phyloP scores from a whole-genome alignment of 768 basidiomycete genomes.

The Postia placenta region DNA sequence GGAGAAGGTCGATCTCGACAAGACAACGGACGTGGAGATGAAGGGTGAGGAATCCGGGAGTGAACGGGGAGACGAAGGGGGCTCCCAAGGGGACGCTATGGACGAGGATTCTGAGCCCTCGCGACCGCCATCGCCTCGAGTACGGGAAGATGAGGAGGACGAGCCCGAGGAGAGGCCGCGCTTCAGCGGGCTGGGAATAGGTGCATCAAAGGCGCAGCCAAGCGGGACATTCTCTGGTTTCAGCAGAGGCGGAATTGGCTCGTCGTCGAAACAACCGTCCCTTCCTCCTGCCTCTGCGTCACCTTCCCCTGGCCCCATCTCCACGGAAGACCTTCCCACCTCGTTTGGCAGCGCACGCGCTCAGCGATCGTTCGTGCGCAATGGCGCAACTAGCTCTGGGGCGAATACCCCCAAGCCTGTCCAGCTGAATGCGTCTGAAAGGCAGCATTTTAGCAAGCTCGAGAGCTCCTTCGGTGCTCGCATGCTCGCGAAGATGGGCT shows the following conservation, averaged over 20 bases:
- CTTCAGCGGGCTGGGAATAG: conserved; percentile 41
- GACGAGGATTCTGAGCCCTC: conserved; percentile 44
- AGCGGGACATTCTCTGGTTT: conserved; percentile 23
- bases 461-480: conserved; percentile 76
- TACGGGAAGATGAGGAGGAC: conserved; percentile 42
- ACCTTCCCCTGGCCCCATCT: conserved; percentile 40
- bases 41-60: conserved; percentile 32
- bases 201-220: conserved; percentile 16
- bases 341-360: conserved; percentile 34
- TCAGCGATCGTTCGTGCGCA: conserved; percentile 52
- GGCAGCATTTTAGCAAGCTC: conserved; percentile 79
- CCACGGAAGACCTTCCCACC: conserved; percentile 31
- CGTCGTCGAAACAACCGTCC: conserved; percentile 19
- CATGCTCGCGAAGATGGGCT: conserved; percentile 94
- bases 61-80: conserved; percentile 30
- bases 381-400: conserved; percentile 28
- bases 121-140: conserved; percentile 50
- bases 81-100: conserved; percentile 31
- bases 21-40: conserved; percentile 37
- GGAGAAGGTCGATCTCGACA: conserved; percentile 35
- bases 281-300: conserved; percentile 31
- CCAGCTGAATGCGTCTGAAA: conserved; percentile 54
- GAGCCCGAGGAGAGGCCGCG: conserved; percentile 37
- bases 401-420: conserved; percentile 37
- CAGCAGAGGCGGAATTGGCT: conserved; percentile 38